phyloP scores from a whole-genome alignment of 345 rosid species.

The Kandelia obovata region DNA sequence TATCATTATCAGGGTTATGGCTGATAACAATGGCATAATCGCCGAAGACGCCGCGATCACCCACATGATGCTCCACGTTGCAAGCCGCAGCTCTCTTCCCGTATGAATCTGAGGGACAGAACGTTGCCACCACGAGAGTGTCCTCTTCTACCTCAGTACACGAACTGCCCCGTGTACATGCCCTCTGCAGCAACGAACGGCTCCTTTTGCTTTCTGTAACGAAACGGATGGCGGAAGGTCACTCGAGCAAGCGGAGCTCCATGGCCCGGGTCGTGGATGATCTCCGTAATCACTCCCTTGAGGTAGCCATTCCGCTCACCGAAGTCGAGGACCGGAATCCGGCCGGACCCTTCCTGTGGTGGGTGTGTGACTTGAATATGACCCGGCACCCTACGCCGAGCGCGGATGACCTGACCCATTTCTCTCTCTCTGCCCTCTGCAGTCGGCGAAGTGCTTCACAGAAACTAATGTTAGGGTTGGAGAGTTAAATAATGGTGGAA shows the following conservation, averaged over 20 bases:
- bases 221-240: slow-evolving; percentile 62
- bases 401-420: slow-evolving; percentile 76
- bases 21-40: no score
- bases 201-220: slow-evolving; percentile 69
- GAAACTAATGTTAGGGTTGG: neutral
- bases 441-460: neutral
- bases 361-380: slow-evolving; percentile 72
- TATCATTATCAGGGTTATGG: no score
- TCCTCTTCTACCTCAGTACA: slow-evolving; percentile 56
- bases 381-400: slow-evolving; percentile 71
- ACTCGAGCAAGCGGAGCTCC: slow-evolving; percentile 72
- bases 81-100: slow-evolving; percentile 75
- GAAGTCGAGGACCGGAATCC: slow-evolving; percentile 63
- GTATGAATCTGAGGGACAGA: slow-evolving; percentile 50
- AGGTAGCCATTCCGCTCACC: slow-evolving; percentile 71
- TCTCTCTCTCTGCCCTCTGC: neutral
- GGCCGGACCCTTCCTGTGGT: slow-evolving; percentile 76
- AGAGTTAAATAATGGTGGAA: no score
- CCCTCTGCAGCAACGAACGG: slow-evolving; percentile 66
- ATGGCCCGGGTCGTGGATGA: slow-evolving; percentile 70
- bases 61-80: slow-evolving; percentile 71
- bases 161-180: slow-evolving; percentile 56
- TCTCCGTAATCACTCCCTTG: slow-evolving; percentile 58
- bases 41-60: slow-evolving; percentile 54
- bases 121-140: slow-evolving; percentile 50